These are phyloP conservation scores for Thraustochytrium sp. DNA, from an alignment of 352 stramenopile species.

Conservation along the genomic window DNA sequence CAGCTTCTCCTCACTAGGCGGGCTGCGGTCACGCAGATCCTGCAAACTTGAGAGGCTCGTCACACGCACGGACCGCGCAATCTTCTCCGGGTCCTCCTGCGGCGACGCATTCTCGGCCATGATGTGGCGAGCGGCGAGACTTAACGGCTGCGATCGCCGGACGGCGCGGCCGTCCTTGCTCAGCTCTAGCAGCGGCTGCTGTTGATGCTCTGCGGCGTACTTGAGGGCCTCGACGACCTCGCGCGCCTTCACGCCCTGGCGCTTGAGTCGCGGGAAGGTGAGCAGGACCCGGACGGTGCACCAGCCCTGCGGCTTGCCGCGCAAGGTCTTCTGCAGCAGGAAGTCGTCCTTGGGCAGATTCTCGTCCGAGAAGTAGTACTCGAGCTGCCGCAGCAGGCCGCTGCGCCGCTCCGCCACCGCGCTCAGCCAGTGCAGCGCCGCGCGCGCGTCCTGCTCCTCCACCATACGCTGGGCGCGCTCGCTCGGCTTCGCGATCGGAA, in stretches of 20 bases:
- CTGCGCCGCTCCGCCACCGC: neutral
- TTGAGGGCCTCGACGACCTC: neutral
- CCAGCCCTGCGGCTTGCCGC: neutral
- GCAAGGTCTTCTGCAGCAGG: slow-evolving; percentile 5
- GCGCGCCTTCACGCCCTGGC: neutral
- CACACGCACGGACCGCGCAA: neutral
- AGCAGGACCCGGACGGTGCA: neutral
- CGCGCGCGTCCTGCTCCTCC: neutral
- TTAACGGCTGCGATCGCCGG: neutral
- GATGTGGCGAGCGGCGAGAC: neutral
- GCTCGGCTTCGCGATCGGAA: no score
- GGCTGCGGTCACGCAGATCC: neutral
- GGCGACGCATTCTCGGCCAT: neutral
- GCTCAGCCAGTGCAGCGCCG: neutral
- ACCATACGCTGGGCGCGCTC: neutral
- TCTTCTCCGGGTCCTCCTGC: neutral
- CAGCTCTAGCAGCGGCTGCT: neutral
- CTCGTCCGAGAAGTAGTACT: slow-evolving; percentile 24
- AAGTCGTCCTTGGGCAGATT: slow-evolving; percentile 28
- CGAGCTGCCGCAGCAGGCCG: slow-evolving; percentile 1
- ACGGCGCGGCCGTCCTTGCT: neutral
- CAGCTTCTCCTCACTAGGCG: neutral
- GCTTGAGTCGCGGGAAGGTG: slow-evolving; percentile 14
- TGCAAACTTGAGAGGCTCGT: neutral
- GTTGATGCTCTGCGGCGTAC: neutral